phyloP scores from a whole-genome alignment of 768 basidiomycete genomes.

The Tylopilus balloui region DNA sequence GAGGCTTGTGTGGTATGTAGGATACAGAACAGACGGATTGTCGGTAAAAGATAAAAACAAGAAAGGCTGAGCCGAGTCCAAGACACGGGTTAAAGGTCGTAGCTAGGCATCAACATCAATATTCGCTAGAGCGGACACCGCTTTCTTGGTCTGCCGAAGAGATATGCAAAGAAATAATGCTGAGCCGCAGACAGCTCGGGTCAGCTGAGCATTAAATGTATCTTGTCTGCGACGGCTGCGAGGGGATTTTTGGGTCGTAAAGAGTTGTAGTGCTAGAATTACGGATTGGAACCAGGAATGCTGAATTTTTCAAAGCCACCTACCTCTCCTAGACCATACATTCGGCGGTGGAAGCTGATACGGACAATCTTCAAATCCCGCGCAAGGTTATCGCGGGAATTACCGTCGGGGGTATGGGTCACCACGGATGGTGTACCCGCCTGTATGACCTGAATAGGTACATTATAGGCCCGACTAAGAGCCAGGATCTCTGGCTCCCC shows the following conservation, averaged over 20 bases:
- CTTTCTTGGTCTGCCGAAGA: not conserved
- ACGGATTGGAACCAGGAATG: constrained; percentile 4
- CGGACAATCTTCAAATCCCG: constrained; percentile 45
- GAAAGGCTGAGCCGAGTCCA: not conserved
- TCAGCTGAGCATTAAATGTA: constrained; percentile 30
- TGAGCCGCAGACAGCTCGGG: not conserved
- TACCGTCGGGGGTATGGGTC: constrained; percentile 61
- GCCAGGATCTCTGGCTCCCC: constrained; percentile 97
- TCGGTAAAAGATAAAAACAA: not conserved
- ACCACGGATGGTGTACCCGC: constrained; percentile 76
- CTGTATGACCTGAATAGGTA: constrained; percentile 91
- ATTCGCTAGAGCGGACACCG: too few relatives aligned
- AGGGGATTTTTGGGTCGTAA: constrained; percentile 51
- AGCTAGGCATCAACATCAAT: not conserved
- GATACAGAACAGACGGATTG: not conserved
- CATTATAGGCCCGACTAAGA: constrained; percentile 69
- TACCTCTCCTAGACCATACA: constrained; percentile 97
- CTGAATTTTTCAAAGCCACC: constrained; percentile 23
- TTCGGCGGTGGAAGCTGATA: constrained; percentile 88
- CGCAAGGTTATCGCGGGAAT: constrained; percentile 22
- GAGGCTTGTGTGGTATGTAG: constrained; percentile 10
- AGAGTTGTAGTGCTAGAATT: constrained; percentile 80
- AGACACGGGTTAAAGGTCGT: not conserved
- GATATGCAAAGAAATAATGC: not conserved
- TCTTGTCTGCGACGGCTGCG: constrained; percentile 27